Evolutionary conservation across 345 rosid genomes (phyloP), one percentile per base, ranked within the genome.

Genomic region (Aegle marmelos): DNA sequence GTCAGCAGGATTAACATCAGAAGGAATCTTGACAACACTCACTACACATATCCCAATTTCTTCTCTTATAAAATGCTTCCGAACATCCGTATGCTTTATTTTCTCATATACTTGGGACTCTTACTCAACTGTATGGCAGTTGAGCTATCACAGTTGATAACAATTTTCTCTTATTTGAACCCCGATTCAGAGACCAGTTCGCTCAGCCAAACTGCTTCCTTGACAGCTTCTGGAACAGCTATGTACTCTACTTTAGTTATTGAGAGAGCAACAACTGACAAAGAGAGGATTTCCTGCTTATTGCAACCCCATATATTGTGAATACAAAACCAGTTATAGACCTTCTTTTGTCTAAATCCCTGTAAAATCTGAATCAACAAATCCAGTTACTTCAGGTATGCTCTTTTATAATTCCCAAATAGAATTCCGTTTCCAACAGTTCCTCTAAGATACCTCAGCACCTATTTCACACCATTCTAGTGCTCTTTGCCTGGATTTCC

Each of bases 371-470:
- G n/a, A n/a, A 3, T 58, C 62, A 0, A 24, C 62, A 24, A n/a
- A 58, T 0, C 30, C 62, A 1, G 2, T 2, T 0, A 58, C 3
- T 0, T 24, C 14, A 8, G 0, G 0, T 0, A 0, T 0, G 6
- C 4, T n/a, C 2, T 13, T 0, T 4, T 1, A 0, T 1, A 8
- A 22, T 0, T n/a, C 9, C 28, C 4, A n/a, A 8, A 58, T 1
- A 9, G 8, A 0, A 58, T 3, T 1, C n/a, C 9, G 2, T 3
- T 2, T 1, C 0, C 8, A 0, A 10, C 2, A 9, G 28, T 58
- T 7, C 4, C 4, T 58, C 8, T 8, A 1, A 58, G 4, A 24
- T 58, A 24, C 5, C 62, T 58, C 5, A 58, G 0, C 0, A 58
- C 0, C 30, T 14, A 58, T 9, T n/a, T n/a, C 1, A n/a, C 2